Percentiles rank a stretch among this genome's conserved stretches.
Conservation (phyloP, 2,329 filamentous ascomycete species). For the Erysiphe pulchra region DNA sequence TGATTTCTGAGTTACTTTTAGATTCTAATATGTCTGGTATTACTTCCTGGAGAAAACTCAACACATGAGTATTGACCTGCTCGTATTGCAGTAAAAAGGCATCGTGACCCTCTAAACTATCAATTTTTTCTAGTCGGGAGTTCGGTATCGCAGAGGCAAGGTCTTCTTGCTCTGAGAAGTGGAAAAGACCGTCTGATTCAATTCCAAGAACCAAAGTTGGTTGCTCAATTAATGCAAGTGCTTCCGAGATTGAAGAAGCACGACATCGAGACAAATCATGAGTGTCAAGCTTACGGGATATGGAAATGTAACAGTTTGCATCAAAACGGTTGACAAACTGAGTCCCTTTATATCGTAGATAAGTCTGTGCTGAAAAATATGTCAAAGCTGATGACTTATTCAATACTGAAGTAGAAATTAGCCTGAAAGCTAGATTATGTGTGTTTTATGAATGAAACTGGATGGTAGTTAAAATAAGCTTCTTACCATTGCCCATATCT, state of each 20-base stretch:
- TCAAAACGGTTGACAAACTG: constrained; percentile 97
- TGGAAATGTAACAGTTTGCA: constrained; percentile 96
- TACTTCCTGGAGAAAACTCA: constrained; percentile 59
- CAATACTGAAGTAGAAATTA: too few species aligned
- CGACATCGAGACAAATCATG: constrained; percentile 78
- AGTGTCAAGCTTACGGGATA: constrained; percentile 91
- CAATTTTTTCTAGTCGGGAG: constrained; percentile 59
- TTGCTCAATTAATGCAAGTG: constrained; percentile 61
- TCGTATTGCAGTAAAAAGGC: constrained; percentile 92
- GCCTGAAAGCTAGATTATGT: too few species aligned
- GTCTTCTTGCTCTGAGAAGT: constrained; percentile 88
- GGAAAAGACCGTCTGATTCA: constrained; percentile 86
- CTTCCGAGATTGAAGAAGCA: constrained; percentile 32
- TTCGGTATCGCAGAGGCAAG: constrained; percentile 59
- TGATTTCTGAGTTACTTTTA: constrained; percentile 10
- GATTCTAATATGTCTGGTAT: constrained; percentile 72
- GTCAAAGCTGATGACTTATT: constrained; percentile 22
- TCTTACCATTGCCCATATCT: not conserved
- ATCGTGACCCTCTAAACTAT: constrained; percentile 86
- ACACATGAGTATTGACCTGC: constrained; percentile 74
- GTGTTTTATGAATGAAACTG: too few species aligned
- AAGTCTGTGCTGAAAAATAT: constrained; percentile 97
- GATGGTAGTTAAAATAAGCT: too few species aligned
- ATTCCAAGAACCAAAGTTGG: constrained; percentile 82
- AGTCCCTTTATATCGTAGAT: constrained; percentile 81